Evolutionary conservation across 2,329 filamentous ascomycete genomes (phyloP).

Genomic region (Exophiala xenobiotica): DNA sequence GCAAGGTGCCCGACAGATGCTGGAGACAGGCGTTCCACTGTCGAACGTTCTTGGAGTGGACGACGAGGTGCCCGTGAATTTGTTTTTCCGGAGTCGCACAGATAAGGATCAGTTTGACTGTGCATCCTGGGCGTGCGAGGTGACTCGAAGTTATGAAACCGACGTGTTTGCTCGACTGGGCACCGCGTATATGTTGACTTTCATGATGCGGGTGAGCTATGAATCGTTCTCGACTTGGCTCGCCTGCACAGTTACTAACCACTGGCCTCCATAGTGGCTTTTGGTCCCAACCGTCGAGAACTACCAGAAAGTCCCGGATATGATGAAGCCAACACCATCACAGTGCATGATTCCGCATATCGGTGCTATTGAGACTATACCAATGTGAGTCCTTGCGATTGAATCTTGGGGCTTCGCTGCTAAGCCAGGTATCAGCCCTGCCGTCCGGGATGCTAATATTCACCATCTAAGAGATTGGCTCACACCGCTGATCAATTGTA

Average conservation of each 20-base stretch:
- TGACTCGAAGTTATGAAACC: conserved; percentile 20
- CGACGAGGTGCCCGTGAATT: conserved; percentile 17
- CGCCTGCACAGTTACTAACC: no score
- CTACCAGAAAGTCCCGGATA: conserved; percentile 22
- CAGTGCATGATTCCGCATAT: conserved; percentile 27
- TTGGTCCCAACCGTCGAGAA: conserved; percentile 16
- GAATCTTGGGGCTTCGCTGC: no score
- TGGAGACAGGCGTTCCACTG: conserved; percentile 10
- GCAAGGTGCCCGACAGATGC: conserved; percentile 21
- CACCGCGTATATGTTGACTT: conserved; percentile 17
- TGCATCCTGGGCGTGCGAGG: conserved; percentile 26
- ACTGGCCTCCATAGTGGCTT: no score
- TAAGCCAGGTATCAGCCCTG: no score
- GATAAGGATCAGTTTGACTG: conserved; percentile 20
- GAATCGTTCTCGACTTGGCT: no score
- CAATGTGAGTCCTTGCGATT: conserved; percentile 25
- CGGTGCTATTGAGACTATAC: conserved; percentile 26
- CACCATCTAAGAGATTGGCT: conserved; percentile 25
- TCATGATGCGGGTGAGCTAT: conserved; percentile 24
- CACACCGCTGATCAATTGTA: conserved; percentile 16
- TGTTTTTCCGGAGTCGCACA: conserved; percentile 22
- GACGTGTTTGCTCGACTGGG: conserved; percentile 23
- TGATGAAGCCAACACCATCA: conserved; percentile 26
- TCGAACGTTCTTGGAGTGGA: conserved; percentile 10
- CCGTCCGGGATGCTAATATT: conserved; percentile 22